Conservation (phyloP, 2,329 filamentous ascomycete species). For the Aspergillus sp. region DNA sequence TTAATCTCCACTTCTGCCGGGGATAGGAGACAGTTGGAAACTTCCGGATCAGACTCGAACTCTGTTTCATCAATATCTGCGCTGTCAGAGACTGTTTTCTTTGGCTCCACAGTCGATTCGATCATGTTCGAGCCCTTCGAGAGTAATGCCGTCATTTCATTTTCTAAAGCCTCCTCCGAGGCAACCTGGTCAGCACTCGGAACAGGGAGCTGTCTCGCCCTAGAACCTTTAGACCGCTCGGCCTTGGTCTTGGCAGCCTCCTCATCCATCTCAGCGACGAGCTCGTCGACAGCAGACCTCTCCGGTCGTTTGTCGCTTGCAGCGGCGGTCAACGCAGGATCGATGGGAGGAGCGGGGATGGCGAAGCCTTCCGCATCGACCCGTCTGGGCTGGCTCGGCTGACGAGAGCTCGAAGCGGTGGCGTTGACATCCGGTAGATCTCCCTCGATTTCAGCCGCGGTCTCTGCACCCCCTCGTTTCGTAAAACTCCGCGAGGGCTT, state of each 20-base stretch:
- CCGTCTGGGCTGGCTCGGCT: conserved; percentile 37
- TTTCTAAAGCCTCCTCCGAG: conserved; percentile 59
- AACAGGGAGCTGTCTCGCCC: conserved; percentile 42
- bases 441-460: conserved; percentile 45
- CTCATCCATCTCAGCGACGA: conserved; percentile 21
- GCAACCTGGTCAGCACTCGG: conserved; percentile 62
- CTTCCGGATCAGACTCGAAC: conserved; percentile 87
- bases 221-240: conserved; percentile 31
- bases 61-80: conserved; percentile 71
- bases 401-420: conserved; percentile 9
- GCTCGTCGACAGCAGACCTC: conserved; percentile 21
- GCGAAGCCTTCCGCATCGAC: conserved; percentile 68
- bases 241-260: conserved; percentile 18
- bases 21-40: conserved; percentile 73
- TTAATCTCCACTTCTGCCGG: conserved; percentile 76
- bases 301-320: conserved; percentile 20
- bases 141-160: conserved; percentile 69
- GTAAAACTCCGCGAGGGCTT: conserved; percentile 49
- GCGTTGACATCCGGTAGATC: conserved; percentile 37
- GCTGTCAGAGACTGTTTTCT: conserved; percentile 52
- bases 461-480: conserved; percentile 29
- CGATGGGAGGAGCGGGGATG: conserved; percentile 55
- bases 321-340: conserved; percentile 38
- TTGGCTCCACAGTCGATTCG: conserved; percentile 22
- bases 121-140: conserved; percentile 37